phyloP scores from a whole-genome alignment of 2,329 filamentous ascomycete genomes.

The Cytospora piceae region DNA sequence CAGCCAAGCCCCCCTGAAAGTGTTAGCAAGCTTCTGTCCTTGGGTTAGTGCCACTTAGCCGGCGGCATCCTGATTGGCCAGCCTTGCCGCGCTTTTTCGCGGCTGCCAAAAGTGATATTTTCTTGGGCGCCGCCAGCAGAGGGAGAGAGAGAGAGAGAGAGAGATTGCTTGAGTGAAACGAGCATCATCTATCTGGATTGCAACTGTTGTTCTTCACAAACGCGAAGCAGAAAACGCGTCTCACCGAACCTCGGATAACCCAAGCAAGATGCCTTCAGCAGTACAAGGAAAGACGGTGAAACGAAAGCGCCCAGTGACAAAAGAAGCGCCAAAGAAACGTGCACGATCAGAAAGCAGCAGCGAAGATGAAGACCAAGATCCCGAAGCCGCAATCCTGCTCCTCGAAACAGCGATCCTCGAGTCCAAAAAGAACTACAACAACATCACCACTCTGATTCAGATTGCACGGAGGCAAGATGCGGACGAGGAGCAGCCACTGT shows the following conservation, averaged over 20 bases:
- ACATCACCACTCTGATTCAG: conserved; percentile 74
- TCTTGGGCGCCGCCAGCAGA: background rate
- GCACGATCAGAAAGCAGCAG: conserved; percentile 51
- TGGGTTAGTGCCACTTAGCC: background rate
- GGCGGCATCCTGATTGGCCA: conserved; percentile 13
- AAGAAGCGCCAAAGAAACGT: conserved; percentile 55
- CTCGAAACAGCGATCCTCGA: conserved; percentile 82
- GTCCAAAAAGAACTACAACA: conserved; percentile 90
- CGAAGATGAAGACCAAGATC: conserved; percentile 53
- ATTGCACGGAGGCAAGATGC: conserved; percentile 56
- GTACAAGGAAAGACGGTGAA: conserved; percentile 43
- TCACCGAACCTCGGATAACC: background rate
- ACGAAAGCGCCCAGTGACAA: conserved; percentile 54
- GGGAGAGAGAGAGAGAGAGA: too few species aligned
- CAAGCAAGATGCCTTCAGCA: conserved; percentile 38
- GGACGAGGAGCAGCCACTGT: conserved; percentile 60
- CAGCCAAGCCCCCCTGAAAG: accelerated
- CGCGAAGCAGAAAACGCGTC: background rate
- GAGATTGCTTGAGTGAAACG: background rate
- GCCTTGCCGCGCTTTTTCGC: conserved; percentile 6
- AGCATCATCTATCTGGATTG: background rate
- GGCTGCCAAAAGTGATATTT: background rate
- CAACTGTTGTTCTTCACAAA: background rate
- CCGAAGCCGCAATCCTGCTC: conserved; percentile 68
- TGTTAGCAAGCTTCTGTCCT: background rate